Conservation (phyloP, 345 rosid species). For the Eucalyptus brandiana region DNA sequence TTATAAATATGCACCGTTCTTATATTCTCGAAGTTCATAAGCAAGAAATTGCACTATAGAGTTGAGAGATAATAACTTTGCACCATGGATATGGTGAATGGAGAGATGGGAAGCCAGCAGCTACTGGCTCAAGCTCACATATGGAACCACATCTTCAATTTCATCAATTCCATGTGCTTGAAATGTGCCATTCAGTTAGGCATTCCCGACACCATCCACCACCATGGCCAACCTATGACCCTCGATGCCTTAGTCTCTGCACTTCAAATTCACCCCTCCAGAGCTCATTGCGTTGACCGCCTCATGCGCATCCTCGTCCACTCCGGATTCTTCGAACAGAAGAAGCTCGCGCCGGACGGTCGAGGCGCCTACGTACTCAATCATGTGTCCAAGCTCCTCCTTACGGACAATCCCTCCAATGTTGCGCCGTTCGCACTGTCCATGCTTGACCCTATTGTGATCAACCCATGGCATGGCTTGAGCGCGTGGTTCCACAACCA, state of each 20-base stretch:
- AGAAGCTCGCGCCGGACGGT: not conserved
- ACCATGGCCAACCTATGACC: slow-evolving; percentile 21
- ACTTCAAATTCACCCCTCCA: not conserved
- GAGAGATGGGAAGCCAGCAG: not conserved
- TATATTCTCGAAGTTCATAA: not conserved
- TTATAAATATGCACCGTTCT: not conserved
- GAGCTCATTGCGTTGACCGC: not conserved
- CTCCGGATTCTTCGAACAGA: slow-evolving; percentile 10
- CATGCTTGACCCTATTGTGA: not conserved
- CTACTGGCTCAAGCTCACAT: slow-evolving; percentile 12
- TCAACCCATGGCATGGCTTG: not conserved
- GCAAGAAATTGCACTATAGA: not conserved
- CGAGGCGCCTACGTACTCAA: slow-evolving; percentile 5
- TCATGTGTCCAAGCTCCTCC: slow-evolving; percentile 5
- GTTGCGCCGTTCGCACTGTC: not conserved
- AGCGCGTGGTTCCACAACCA: slow-evolving; percentile 5
- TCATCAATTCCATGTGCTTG: slow-evolving; percentile 17
- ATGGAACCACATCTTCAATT: slow-evolving; percentile 3
- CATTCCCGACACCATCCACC: slow-evolving; percentile 26
- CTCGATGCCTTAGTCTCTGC: slow-evolving; percentile 1
- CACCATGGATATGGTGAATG: not conserved
- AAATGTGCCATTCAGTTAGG: slow-evolving; percentile 24
- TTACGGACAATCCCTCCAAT: not conserved
- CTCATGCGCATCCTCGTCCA: slow-evolving; percentile 20
- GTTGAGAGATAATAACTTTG: no score